Evolutionary conservation across 2,329 filamentous ascomycete species (phyloP).

Genomic region (Cordyceps tenuipes): DNA sequence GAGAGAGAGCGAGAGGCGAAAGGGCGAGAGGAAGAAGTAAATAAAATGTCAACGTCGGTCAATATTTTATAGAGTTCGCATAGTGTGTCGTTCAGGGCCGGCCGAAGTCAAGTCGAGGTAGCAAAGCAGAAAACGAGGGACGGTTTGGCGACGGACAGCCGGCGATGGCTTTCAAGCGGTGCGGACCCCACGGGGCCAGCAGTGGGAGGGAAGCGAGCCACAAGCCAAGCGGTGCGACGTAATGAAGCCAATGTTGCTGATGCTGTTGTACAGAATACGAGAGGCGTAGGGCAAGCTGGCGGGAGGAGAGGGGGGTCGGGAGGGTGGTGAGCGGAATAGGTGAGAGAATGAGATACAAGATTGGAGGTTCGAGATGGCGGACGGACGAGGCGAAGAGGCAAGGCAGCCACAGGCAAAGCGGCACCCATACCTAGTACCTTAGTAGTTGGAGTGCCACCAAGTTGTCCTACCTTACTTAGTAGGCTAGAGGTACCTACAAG

Average conservation of each 20-base stretch:
- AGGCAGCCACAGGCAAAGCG: neutral
- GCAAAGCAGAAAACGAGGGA: neutral
- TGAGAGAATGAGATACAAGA: constrained; percentile 3
- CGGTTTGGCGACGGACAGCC: constrained; percentile 4
- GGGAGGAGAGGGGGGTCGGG: neutral
- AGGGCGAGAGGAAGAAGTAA: neutral
- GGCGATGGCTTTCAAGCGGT: constrained; percentile 5
- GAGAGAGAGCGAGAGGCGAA: neutral
- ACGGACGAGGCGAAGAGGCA: neutral
- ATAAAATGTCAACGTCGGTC: neutral
- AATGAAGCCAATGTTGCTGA: constrained; percentile 6
- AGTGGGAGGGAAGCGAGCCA: constrained; percentile 7
- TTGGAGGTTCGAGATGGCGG: constrained; percentile 5
- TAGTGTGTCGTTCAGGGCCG: constrained; percentile 4
- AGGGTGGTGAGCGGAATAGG: neutral
- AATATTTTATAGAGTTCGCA: neutral
- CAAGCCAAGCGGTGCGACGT: constrained; percentile 1
- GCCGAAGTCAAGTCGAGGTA: constrained; percentile 5
- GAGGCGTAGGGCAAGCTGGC: neutral
- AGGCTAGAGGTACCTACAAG: too few relatives aligned
- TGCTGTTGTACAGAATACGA: neutral
- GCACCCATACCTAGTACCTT: too few relatives aligned
- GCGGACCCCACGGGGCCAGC: constrained; percentile 14
- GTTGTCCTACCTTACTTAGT: too few relatives aligned
- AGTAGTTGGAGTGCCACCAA: too few relatives aligned